Conservation (phyloP, 768 basidiomycete genomes). For the Sarcomyxa edulis region DNA sequence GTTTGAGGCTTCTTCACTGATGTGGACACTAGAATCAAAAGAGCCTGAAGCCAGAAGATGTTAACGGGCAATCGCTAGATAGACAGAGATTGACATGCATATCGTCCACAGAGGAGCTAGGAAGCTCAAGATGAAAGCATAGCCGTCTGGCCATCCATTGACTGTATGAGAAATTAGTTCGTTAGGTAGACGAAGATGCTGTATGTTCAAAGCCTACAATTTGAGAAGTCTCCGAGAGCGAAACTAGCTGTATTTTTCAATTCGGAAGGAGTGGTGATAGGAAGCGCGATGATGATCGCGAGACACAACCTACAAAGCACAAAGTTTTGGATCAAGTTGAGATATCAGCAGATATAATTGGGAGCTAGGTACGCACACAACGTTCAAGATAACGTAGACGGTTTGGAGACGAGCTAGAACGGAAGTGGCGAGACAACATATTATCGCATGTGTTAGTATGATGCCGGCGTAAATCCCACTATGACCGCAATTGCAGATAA, state of each 20-base stretch:
- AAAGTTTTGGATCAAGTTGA: not conserved
- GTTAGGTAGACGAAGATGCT: too few species aligned
- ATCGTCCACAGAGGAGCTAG: conserved; percentile 41
- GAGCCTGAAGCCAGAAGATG: conserved; percentile 34
- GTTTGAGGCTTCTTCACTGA: conserved; percentile 50
- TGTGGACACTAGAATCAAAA: conserved; percentile 40
- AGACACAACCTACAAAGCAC: conserved; percentile 57
- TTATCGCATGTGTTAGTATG: conserved; percentile 52
- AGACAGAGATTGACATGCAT: too few species aligned
- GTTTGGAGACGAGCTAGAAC: conserved; percentile 67
- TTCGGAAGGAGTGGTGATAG: conserved; percentile 53
- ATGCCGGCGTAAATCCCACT: conserved; percentile 61
- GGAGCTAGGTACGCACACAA: conserved; percentile 43
- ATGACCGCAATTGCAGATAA: too few species aligned
- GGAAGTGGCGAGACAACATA: conserved; percentile 65
- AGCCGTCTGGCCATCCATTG: conserved; percentile 54
- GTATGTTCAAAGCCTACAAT: too few species aligned
- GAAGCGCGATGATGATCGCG: conserved; percentile 65
- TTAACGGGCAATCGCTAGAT: too few species aligned
- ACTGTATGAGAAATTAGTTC: conserved; percentile 26
- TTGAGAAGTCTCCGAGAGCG: conserved; percentile 58
- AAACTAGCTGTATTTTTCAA: conserved; percentile 56
- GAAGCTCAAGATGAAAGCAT: conserved; percentile 46
- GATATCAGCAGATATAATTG: not conserved
- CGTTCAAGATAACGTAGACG: conserved; percentile 65